Base-by-base conservation (phyloP, 805 yeast genomes). In the Spathaspora passalidarum region DNA sequence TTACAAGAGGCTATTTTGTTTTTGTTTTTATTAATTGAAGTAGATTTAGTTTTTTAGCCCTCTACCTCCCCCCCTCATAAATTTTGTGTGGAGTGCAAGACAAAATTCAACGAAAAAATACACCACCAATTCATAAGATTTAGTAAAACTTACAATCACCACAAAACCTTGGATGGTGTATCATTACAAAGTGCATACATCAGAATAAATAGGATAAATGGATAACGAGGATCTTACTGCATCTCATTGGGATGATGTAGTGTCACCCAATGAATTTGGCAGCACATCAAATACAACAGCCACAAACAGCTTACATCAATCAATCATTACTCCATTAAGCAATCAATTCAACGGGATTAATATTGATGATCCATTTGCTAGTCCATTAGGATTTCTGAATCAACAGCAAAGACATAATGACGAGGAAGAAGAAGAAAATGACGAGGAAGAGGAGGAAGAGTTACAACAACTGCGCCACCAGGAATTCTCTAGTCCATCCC, bases 211-310 rank as follows among this genome's bases (percentile, higher is more conserved):
- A 29, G 17, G 3, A 29, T 10, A 10, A 19, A 72, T 74, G 78
- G 73, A 72, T 37, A 67, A 66, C 55, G 82, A 79, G 21, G 79
- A 75, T 44, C 65, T 79, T 22, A 73, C 78, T 8, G 77, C 79
- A 4, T 76, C 82, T 1, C 79, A 75, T 47, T 82, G 87, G 88
- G 86, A 76, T 47, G 87, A 81, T 53, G 78, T 73, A 3, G 60
- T 78, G 11, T 60, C 77, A 11, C 62, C 79, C 1, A 40, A 45
- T 34, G 21, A 48, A 43, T 36, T 17, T 14, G 9, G 29, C 38
- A 17, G 2, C 4, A 14, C 25, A 20, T 8, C 4, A 5, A 39
- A 22, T 21, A 13, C 46, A 16, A 38, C 51, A 1, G 43, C 47
- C n/a, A 49, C 51, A 13, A 26, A 14, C 4, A 47, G 44, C 16